Conservation (phyloP, 495 filamentous ascomycete genomes). For the Podospora sp. region DNA sequence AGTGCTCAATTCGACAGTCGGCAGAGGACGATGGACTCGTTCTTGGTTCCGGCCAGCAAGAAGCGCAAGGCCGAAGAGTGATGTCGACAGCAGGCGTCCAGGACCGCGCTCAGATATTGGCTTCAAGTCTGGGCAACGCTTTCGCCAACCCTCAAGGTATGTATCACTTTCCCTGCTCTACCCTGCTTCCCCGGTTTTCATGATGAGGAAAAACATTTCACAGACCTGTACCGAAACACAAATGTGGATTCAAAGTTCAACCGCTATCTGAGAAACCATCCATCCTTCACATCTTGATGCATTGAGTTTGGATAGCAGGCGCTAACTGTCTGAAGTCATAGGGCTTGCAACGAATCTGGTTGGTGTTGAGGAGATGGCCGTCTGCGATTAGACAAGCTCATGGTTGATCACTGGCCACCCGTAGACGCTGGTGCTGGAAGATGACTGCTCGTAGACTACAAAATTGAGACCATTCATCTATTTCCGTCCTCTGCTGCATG, state of each 20-base stretch:
- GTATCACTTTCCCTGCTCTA: constrained; percentile 31
- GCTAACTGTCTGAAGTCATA: constrained; percentile 28
- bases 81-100: not conserved
- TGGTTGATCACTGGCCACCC: no score
- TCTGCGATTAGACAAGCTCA: no score
- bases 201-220: constrained; percentile 71
- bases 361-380: no score
- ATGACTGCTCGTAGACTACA: no score
- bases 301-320: constrained; percentile 15
- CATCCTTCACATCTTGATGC: constrained; percentile 9
- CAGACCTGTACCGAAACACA: constrained; percentile 78
- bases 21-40: constrained; percentile 75
- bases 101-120: constrained; percentile 4
- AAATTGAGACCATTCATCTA: no score
- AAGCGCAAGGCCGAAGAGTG: constrained; percentile 41
- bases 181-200: constrained; percentile 32
- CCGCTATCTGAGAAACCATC: constrained; percentile 70
- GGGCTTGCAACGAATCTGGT: not conserved
- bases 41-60: constrained; percentile 60
- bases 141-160: constrained; percentile 32
- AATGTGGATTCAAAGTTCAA: constrained; percentile 69
- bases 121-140: not conserved
- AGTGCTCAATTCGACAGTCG: constrained; percentile 70
- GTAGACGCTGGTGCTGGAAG: no score
- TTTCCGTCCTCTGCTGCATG: no score